Conservation (phyloP, 2,329 filamentous ascomycete species). For the Alternaria metachromatica region DNA sequence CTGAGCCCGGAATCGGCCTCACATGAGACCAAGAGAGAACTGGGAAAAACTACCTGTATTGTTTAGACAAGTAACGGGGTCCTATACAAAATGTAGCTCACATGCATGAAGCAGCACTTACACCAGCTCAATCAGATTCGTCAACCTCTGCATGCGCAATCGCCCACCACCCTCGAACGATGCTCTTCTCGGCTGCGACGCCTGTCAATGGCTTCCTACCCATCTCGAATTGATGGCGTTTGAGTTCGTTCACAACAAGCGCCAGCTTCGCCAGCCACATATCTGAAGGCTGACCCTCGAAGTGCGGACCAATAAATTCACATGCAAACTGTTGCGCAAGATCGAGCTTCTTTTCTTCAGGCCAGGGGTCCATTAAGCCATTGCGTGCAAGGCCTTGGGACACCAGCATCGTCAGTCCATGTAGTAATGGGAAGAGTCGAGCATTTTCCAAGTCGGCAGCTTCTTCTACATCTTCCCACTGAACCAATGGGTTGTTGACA, state of each 20-base stretch:
- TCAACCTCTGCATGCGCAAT: conserved; percentile 4
- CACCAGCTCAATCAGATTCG: background rate
- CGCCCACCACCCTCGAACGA: conserved; percentile 2
- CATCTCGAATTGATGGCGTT: conserved; percentile 7
- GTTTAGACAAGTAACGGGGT: background rate
- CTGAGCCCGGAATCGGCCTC: background rate
- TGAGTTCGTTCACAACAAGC: conserved; percentile 1
- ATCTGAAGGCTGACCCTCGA: background rate
- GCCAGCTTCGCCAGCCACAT: conserved; percentile 2
- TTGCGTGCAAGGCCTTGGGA: conserved; percentile 3
- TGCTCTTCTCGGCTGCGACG: conserved; percentile 3
- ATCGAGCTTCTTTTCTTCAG: background rate
- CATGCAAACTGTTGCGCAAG: background rate
- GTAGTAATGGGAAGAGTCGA: background rate
- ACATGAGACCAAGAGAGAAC: background rate
- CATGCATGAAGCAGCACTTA: background rate
- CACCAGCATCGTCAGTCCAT: conserved; percentile 4
- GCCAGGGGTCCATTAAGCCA: background rate
- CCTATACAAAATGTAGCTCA: background rate
- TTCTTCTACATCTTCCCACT: conserved; percentile 3
- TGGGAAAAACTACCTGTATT: background rate
- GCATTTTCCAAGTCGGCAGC: background rate
- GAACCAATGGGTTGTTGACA: background rate
- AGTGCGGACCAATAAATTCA: background rate
- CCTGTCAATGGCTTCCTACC: conserved; percentile 2